Evolutionary conservation across 2,329 filamentous ascomycete species (phyloP), one percentile per base, ranked within the genome.

Genomic region (Colletotrichum euphorbiae): DNA sequence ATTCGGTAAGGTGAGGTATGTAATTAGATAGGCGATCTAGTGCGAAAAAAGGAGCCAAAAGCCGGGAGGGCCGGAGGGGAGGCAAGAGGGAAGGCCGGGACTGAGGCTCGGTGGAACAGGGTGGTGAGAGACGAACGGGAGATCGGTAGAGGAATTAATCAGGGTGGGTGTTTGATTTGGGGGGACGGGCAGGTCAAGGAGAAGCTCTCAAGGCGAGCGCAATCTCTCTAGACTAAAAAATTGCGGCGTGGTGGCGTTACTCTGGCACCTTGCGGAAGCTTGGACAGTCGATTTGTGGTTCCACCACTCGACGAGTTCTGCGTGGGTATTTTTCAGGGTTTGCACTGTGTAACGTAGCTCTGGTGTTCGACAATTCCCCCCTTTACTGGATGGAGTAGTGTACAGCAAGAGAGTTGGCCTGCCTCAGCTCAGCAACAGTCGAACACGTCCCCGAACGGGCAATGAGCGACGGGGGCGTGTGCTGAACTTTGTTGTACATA

Each of bases 211-310:
- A 68, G 52, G 66, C 61, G 66, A 66, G 40, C 43, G 61, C 42
- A 68, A 65, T 68, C 61, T 66, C 66, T 59, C 46, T 33, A 59
- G 61, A 28, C 55, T 33, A 21, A 57, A 65, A 70, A 57, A 67
- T 57, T 62, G 56, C 67, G 43, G 63, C 67, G 33, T 67, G 56
- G 62, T 70, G 69, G 69, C 66, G 65, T 66, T 70, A 70, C 69
- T 70, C 63, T 70, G 61, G 59, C 55, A 70, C 63, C 64, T 63
- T 57, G 50, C 69, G 66, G 66, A 67, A 70, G 69, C 65, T 64
- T 66, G 51, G 66, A 70, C 69, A 69, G 69, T 60, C 66, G 65
- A 70, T 69, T 56, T 59, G 36, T 69, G 67, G 67, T 69, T 62
- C 67, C 62, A 67, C 62, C 36, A 24, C 46, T 51, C 21, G 62